Evolutionary conservation across 306 rosid genomes (phyloP).

Genomic region (Glycine tomentella): DNA sequence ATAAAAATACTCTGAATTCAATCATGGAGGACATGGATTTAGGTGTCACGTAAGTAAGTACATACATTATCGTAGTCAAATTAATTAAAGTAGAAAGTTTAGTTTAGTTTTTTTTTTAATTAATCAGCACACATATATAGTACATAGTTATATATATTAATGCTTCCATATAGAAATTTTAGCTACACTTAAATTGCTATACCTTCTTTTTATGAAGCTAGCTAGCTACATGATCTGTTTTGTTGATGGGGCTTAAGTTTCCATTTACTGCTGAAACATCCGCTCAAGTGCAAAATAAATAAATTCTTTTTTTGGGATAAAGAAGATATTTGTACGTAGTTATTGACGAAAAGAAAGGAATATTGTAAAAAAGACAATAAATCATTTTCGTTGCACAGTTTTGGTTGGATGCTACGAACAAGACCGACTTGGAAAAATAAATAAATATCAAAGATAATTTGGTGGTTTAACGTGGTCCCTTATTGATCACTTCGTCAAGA

Average conservation of each 20-base stretch:
- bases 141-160: conserved; percentile 31
- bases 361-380: conserved; percentile 45
- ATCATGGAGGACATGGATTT: neutral
- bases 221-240: conserved; percentile 12
- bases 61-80: no score
- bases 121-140: conserved; percentile 25
- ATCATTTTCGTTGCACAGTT: conserved; percentile 46
- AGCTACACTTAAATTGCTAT: neutral
- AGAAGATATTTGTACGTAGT: conserved; percentile 19
- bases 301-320: conserved; percentile 35
- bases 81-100: conserved; percentile 18
- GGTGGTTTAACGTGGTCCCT: conserved; percentile 66
- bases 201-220: conserved; percentile 26
- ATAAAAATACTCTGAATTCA: no score
- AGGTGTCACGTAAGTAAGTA: neutral
- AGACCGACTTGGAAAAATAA: conserved; percentile 39
- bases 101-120: conserved; percentile 12
- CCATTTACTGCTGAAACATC: neutral
- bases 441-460: conserved; percentile 46
- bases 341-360: conserved; percentile 15
- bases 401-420: conserved; percentile 49
- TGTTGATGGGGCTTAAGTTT: neutral
- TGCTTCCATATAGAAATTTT: conserved; percentile 33
- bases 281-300: conserved; percentile 24
- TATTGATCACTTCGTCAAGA: conserved; percentile 45